These are phyloP conservation scores for Thecamonas trahens DNA, from an alignment of 78 protist species.

Conservation along the genomic window DNA sequence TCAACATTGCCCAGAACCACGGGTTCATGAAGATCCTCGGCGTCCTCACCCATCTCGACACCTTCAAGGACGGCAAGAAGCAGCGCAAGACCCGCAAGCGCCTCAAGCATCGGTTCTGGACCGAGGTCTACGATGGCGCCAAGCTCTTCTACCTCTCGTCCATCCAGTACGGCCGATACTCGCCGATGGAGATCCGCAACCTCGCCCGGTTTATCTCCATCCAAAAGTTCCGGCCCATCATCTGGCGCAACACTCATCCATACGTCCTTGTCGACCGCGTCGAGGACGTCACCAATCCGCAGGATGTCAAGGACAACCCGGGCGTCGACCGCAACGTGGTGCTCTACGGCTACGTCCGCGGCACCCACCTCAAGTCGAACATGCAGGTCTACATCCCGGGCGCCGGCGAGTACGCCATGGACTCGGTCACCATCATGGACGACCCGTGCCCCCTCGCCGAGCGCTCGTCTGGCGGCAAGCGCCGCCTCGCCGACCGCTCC, in stretches of 20 bases:
- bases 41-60: constrained; percentile 95
- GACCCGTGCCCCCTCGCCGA: constrained; percentile 96
- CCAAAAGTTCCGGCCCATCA: constrained; percentile 78
- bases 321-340: constrained; percentile 10
- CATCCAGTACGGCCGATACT: constrained; percentile 72
- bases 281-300: constrained; percentile 23
- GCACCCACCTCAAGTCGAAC: constrained; percentile 74
- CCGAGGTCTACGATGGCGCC: constrained; percentile 94
- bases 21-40: constrained; percentile 97
- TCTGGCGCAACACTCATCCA: constrained; percentile 94
- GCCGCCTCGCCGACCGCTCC: no score
- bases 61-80: constrained; percentile 59
- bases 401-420: constrained; percentile 85
- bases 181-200: constrained; percentile 79
- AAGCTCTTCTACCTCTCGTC: constrained; percentile 94
- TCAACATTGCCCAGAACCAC: constrained; percentile 91
- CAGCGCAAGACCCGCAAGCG: constrained; percentile 75
- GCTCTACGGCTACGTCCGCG: constrained; percentile 91
- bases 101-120: constrained; percentile 89
- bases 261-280: constrained; percentile 89
- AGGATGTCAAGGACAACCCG: not conserved
- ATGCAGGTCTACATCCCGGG: constrained; percentile 91
- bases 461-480: no score
- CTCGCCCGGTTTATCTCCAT: constrained; percentile 91
- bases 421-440: constrained; percentile 34